These are phyloP conservation scores for Trichomonascaceae sp. DNA, from an alignment of 1,139 yeast species.

Conservation along the genomic window DNA sequence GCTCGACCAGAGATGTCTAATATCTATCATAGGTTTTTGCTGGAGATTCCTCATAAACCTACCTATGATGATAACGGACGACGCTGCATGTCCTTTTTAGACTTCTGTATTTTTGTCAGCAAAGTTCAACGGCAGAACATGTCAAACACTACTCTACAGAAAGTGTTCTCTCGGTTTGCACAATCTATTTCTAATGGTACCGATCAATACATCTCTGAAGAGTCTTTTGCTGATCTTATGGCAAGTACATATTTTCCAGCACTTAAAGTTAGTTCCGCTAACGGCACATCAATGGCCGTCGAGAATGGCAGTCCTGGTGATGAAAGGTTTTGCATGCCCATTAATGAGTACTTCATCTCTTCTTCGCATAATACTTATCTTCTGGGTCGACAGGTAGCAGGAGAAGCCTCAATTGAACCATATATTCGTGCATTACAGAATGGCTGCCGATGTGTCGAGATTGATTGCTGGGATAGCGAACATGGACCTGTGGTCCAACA, in stretches of 20 bases:
- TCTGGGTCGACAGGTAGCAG: conserved; percentile 84
- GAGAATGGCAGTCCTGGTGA: conserved; percentile 7
- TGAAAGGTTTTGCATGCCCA: conserved; percentile 41
- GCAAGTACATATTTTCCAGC: conserved; percentile 43
- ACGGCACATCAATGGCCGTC: conserved; percentile 35
- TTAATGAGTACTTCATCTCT: conserved; percentile 81
- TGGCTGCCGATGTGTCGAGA: conserved; percentile 89
- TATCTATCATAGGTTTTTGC: conserved; percentile 34
- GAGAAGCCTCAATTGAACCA: conserved; percentile 85
- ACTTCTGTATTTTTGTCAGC: conserved; percentile 44
- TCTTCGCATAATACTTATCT: conserved; percentile 94
- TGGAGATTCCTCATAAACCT: conserved; percentile 13
- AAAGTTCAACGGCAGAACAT: conserved; percentile 47
- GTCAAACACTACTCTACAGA: conserved; percentile 29
- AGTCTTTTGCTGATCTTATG: conserved; percentile 48
- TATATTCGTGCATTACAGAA: conserved; percentile 83
- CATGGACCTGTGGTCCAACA: conserved; percentile 85
- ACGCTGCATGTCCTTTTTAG: conserved; percentile 30
- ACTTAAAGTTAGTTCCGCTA: conserved; percentile 33
- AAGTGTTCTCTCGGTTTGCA: conserved; percentile 44
- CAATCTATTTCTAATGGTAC: conserved; percentile 3
- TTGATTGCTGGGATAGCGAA: conserved; percentile 91
- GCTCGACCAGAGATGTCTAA: conserved; percentile 45
- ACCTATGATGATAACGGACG: conserved; percentile 11
- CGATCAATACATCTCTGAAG: conserved; percentile 35